These are phyloP conservation scores for Fomitopsis serialis DNA, from an alignment of 768 basidiomycete species.

Conservation along the genomic window DNA sequence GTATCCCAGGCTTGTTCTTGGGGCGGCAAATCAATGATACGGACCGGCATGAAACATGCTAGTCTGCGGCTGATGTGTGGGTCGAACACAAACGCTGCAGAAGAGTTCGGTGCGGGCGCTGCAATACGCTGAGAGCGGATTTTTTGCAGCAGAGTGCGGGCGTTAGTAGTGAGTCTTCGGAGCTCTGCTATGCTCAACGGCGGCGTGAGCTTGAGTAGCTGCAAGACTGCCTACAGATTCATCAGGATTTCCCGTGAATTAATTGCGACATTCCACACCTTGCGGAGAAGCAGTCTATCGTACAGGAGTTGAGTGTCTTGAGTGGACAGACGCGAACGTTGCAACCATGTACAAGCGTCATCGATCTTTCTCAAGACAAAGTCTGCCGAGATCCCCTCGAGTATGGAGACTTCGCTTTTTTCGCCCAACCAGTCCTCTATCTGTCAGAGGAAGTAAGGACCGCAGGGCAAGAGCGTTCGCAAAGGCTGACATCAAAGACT, in stretches of 20 bases:
- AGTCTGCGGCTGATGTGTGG: slow-evolving; percentile 62
- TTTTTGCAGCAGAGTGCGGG: slow-evolving; percentile 35
- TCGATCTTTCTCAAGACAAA: slow-evolving; percentile 52
- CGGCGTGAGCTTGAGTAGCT: slow-evolving; percentile 41
- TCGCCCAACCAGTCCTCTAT: slow-evolving; percentile 86
- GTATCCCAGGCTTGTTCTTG: slow-evolving; percentile 47
- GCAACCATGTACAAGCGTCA: slow-evolving; percentile 58
- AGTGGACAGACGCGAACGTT: slow-evolving; percentile 7
- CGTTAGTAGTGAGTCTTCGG: slow-evolving; percentile 31
- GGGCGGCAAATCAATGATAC: slow-evolving; percentile 47
- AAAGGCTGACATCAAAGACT: slow-evolving; percentile 64
- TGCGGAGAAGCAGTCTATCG: slow-evolving; percentile 52
- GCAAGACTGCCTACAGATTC: slow-evolving; percentile 37
- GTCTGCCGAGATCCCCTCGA: slow-evolving; percentile 55
- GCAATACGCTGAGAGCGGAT: slow-evolving; percentile 35
- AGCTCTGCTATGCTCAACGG: slow-evolving; percentile 33
- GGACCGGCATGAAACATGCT: slow-evolving; percentile 62
- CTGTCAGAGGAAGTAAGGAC: background rate
- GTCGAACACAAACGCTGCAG: slow-evolving; percentile 54
- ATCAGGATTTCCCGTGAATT: background rate
- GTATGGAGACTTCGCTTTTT: slow-evolving; percentile 75
- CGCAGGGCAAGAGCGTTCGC: slow-evolving; percentile 9
- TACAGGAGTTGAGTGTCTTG: slow-evolving; percentile 35
- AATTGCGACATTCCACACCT: slow-evolving; percentile 30
- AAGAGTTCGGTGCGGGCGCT: slow-evolving; percentile 37